Conservation (phyloP, 352 stramenopile species). For the Phytopythium chamaehyphon region DNA sequence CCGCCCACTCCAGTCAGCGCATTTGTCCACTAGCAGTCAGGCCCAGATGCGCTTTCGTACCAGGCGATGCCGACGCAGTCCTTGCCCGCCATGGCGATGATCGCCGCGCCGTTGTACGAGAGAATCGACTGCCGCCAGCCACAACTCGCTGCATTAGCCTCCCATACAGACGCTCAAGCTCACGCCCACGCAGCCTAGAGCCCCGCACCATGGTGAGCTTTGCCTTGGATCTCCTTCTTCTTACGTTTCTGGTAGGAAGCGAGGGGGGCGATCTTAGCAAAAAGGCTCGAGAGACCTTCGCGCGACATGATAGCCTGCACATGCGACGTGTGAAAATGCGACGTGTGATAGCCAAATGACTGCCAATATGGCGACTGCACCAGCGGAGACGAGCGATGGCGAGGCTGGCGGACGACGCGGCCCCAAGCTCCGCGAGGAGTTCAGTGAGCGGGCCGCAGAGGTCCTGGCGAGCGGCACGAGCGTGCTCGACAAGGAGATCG, state of each 20-base stretch:
- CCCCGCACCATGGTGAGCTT: constrained; percentile 25
- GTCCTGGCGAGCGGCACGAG: constrained; percentile 57
- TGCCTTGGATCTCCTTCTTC: constrained; percentile 21
- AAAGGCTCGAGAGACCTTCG: too few relatives aligned
- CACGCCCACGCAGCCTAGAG: neutral
- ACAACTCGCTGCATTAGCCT: neutral
- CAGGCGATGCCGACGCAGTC: constrained; percentile 98
- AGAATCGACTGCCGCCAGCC: constrained; percentile 62
- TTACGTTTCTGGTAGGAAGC: neutral
- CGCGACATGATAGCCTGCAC: too few relatives aligned
- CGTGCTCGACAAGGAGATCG: constrained; percentile 77
- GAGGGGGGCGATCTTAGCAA: constrained; percentile 3
- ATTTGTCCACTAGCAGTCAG: neutral
- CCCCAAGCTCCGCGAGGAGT: constrained; percentile 82
- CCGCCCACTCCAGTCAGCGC: neutral
- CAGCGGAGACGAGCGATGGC: too few relatives aligned
- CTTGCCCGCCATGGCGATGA: constrained; percentile 99
- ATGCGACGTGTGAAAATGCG: too few relatives aligned
- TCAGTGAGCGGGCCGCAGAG: constrained; percentile 74
- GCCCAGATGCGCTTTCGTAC: constrained; percentile 30
- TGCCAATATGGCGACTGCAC: too few relatives aligned
- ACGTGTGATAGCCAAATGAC: too few relatives aligned
- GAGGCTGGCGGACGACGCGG: too few relatives aligned
- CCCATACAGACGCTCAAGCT: too few relatives aligned
- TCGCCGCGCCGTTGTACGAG: constrained; percentile 98